phyloP scores from a whole-genome alignment of 2,329 filamentous ascomycete species.

The Diaporthe vaccinii region DNA sequence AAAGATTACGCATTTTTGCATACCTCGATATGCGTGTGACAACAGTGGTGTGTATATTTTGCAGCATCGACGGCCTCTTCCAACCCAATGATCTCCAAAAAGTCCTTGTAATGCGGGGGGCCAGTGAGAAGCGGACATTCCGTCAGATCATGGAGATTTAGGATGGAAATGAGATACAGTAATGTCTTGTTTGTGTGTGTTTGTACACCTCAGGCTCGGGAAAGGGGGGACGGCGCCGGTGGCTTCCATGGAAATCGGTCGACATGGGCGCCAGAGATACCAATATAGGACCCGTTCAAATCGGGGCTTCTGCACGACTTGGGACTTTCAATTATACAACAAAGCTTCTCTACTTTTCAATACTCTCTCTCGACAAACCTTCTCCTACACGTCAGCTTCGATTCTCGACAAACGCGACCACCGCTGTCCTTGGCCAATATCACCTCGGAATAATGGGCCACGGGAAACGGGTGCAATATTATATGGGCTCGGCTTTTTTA shows the following conservation, averaged over 20 bases:
- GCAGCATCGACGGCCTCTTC: constrained; percentile 25
- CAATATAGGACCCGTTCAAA: constrained; percentile 29
- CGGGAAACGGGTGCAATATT: constrained; percentile 34
- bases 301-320: background rate
- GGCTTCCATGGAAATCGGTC: constrained; percentile 16
- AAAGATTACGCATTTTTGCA: constrained; percentile 14
- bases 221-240: constrained; percentile 2
- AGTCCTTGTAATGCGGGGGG: constrained; percentile 15
- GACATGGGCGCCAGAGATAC: constrained; percentile 36
- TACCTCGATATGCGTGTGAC: constrained; percentile 30
- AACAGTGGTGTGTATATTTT: constrained; percentile 25
- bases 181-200: constrained; percentile 36
- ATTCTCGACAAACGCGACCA: constrained; percentile 37
- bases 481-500: constrained; percentile 33
- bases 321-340: constrained; percentile 30
- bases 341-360: constrained; percentile 27
- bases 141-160: constrained; percentile 1
- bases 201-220: constrained; percentile 19
- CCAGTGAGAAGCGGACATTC: constrained; percentile 4
- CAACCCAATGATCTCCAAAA: constrained; percentile 9
- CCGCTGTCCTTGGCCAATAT: background rate
- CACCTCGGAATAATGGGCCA: constrained; percentile 26
- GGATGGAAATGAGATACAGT: constrained; percentile 34
- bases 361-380: constrained; percentile 33
- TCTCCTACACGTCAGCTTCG: constrained; percentile 32